Conservation (phyloP, 2,329 filamentous ascomycete genomes). For the Botryosphaeria agaves region DNA sequence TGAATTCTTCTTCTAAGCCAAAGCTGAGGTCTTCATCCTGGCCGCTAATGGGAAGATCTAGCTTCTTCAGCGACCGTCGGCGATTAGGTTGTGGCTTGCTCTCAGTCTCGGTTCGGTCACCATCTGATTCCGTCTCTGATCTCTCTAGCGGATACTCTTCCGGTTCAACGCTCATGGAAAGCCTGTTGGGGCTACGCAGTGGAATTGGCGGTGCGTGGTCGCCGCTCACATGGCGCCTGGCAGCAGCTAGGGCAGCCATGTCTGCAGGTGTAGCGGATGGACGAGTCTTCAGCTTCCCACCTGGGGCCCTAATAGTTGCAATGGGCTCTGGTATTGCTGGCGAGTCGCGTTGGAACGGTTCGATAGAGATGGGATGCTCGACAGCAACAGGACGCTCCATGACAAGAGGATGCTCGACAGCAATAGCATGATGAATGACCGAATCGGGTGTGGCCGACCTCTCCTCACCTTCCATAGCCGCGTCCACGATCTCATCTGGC, state of each 20-base stretch:
- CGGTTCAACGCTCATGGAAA: slow-evolving; percentile 12
- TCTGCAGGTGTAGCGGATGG: slow-evolving; percentile 79
- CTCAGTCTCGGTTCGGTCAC: not conserved
- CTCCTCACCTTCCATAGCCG: slow-evolving; percentile 35
- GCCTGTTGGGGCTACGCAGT: slow-evolving; percentile 16
- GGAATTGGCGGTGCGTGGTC: slow-evolving; percentile 33
- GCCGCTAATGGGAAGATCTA: slow-evolving; percentile 66
- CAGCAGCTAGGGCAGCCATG: slow-evolving; percentile 66
- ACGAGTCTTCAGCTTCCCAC: slow-evolving; percentile 74
- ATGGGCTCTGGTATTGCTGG: slow-evolving; percentile 61
- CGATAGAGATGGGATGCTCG: slow-evolving; percentile 5
- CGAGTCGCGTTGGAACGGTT: slow-evolving; percentile 22
- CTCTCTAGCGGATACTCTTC: slow-evolving; percentile 2
- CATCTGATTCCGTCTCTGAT: slow-evolving; percentile 3
- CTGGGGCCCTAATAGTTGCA: slow-evolving; percentile 78
- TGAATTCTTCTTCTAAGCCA: slow-evolving; percentile 82
- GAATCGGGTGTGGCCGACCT: slow-evolving; percentile 63
- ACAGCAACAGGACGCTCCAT: slow-evolving; percentile 5
- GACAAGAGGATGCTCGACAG: too few species aligned
- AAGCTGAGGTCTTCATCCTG: slow-evolving; percentile 55
- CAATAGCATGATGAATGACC: slow-evolving; percentile 75
- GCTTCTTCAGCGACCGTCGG: slow-evolving; percentile 37
- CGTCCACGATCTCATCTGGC: slow-evolving; percentile 23
- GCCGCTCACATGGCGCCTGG: slow-evolving; percentile 68
- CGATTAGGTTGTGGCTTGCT: slow-evolving; percentile 1